Evolutionary conservation across 2,329 filamentous ascomycete genomes (phyloP), one percentile per base, ranked within the genome.

Genomic region (Mariannaea elegans): DNA sequence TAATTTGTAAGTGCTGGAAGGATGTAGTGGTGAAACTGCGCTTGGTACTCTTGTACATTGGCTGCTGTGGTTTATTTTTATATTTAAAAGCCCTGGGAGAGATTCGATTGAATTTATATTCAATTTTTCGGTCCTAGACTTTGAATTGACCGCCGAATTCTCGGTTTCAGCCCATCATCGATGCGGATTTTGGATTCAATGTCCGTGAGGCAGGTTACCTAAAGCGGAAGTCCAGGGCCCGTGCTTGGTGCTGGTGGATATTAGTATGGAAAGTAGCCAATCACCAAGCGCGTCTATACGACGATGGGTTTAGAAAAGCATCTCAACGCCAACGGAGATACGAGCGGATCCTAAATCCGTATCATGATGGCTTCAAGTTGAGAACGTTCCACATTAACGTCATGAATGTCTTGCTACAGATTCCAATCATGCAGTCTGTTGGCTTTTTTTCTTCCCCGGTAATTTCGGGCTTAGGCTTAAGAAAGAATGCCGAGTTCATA

Each of bases 311-410:
- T 54, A 53, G 45, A 50, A 32, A 39, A 13, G 18, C 19, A n/a
- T 9, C 31, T 49, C 56, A 53, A 46, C 49, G 50, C 50, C 50
- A 46, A 32, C 50, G 56, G 56, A 59, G 56, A 18, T 54, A 59
- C 18, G 44, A 46, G 44, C 5, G n/a, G n/a, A 7, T 16, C 24
- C 56, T 55, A 59, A 50, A 46, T 54, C 56, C 56, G 56, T 31
- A 14, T 54, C 38, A 51, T 24, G 45, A 50, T 23, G 36, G 38
- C 45, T 39, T 59, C 56, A 55, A 41, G 12, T 24, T 44, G 12
- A 36, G 14, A 44, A 36, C 24, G n/a, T 36, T n/a, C n/a, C n/a
- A n/a, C n/a, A n/a, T n/a, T n/a, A n/a, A n/a, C n/a, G n/a, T n/a
- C n/a, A 29, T 49, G 7, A 34, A 27, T 32, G 44, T 18, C 14